These are phyloP conservation scores for Starmera amethionina DNA, from an alignment of 805 yeast genomes.

Conservation along the genomic window DNA sequence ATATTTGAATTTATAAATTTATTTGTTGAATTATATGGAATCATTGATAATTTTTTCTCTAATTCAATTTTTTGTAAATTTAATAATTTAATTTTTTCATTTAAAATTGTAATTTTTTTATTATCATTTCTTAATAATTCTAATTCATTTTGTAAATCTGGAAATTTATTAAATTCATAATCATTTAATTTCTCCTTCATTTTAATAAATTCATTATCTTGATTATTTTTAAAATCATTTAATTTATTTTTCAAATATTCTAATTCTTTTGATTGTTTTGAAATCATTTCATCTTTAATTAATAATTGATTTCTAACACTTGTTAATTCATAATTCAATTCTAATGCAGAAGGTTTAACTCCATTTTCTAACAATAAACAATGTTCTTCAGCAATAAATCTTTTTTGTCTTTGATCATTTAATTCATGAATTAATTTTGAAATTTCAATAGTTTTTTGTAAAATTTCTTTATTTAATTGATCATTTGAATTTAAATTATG, in stretches of 20 bases:
- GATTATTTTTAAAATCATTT: constrained; percentile 23
- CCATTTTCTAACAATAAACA: constrained; percentile 47
- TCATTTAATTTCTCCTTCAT: constrained; percentile 34
- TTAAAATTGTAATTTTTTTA: constrained; percentile 12
- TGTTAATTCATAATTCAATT: constrained; percentile 46
- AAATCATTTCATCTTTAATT: constrained; percentile 36
- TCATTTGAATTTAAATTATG: neutral
- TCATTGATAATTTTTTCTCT: constrained; percentile 23
- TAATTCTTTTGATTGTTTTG: constrained; percentile 36
- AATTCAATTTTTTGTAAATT: constrained; percentile 21
- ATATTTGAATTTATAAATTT: no score
- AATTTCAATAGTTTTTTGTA: constrained; percentile 32
- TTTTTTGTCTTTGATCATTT: constrained; percentile 51
- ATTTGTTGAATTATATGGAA: no score
- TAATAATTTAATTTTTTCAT: constrained; percentile 19
- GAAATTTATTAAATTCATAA: constrained; percentile 32
- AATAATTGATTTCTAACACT: constrained; percentile 38
- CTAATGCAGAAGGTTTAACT: constrained; percentile 41
- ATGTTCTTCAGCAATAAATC: constrained; percentile 67
- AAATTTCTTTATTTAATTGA: constrained; percentile 7
- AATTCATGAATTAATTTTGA: constrained; percentile 46
- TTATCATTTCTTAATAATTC: constrained; percentile 21
- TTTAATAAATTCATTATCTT: constrained; percentile 28
- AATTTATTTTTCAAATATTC: constrained; percentile 28
- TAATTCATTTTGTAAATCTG: constrained; percentile 34